Evolutionary conservation across 139 green algal species (phyloP), one percentile per base, ranked within the genome.

Genomic region (Haematococcus sp.): DNA sequence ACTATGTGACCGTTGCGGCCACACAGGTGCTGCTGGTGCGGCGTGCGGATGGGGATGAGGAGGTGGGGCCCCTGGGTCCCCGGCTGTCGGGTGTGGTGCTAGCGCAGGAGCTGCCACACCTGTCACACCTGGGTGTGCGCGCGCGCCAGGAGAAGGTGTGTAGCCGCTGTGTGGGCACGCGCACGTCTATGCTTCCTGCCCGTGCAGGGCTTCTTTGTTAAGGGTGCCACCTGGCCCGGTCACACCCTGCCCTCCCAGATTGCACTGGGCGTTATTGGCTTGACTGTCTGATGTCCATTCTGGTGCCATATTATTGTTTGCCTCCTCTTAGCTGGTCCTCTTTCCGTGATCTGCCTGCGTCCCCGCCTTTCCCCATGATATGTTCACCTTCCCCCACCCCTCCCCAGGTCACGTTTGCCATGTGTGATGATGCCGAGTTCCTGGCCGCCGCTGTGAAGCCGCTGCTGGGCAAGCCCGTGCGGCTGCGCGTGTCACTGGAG

Each of bases 121-220:
- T 99, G 1, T 91, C 75, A 63, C 95, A 99, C 74, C 86, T 99
- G 49, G 95, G 91, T 19, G 93, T 99, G 69, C 83, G 95, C 9
- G 91, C 95, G 0, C 72, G 95, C 11, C 95, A 99, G 86, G 95
- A 98, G 81, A 33, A 71, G 75, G 79, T 85, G 70, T 67, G 78
- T 25, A 4, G 4, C 31, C n/a, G n/a, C n/a, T n/a, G n/a, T n/a
- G n/a, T n/a, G n/a, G n/a, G n/a, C 13, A 11, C 1, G 23, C 25
- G n/a, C n/a, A n/a, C n/a, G n/a, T n/a, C n/a, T n/a, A n/a, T n/a
- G n/a, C n/a, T n/a, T n/a, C n/a, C n/a, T n/a, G n/a, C n/a, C n/a
- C 40, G 40, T 49, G 40, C 40, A 49, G 40, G 40, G 46, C 46
- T 23, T 55, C 46, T 15, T 23, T 15, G 46, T 23, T 55, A 55